These are phyloP conservation scores for Penicillium sp. DNA, from an alignment of 2,329 filamentous ascomycete species.

Conservation along the genomic window DNA sequence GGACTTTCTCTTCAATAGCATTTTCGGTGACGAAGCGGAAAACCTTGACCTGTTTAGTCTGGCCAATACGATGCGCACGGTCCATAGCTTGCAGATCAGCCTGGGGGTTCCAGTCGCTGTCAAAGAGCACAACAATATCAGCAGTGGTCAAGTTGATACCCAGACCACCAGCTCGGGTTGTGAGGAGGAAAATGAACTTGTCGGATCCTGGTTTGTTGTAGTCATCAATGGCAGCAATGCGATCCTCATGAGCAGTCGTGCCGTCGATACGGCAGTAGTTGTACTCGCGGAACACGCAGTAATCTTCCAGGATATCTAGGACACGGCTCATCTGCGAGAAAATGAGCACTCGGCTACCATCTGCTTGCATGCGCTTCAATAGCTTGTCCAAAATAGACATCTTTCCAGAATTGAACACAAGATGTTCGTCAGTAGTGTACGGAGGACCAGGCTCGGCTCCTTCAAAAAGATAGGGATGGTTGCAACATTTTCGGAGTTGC, in stretches of 20 bases:
- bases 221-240: slow-evolving; percentile 94
- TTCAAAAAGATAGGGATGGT: slow-evolving; percentile 97
- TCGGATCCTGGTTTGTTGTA: slow-evolving; percentile 96
- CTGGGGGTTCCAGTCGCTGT: slow-evolving; percentile 98
- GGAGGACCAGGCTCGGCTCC: slow-evolving; percentile 95
- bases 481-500: slow-evolving; percentile 98
- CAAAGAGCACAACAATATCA: slow-evolving; percentile 93
- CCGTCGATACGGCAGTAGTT: slow-evolving; percentile 98
- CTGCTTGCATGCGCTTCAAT: slow-evolving; percentile 73
- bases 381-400: slow-evolving; percentile 97
- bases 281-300: slow-evolving; percentile 92
- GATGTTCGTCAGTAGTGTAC: slow-evolving; percentile 96
- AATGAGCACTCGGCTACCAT: slow-evolving; percentile 93
- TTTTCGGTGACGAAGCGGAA: slow-evolving; percentile 98
- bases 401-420: slow-evolving; percentile 90
- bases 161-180: slow-evolving; percentile 89
- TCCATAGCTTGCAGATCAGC: slow-evolving; percentile 99
- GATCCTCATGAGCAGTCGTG: slow-evolving; percentile 93
- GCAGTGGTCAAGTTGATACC: slow-evolving; percentile 95
- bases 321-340: slow-evolving; percentile 99
- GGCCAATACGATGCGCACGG: slow-evolving; percentile 94
- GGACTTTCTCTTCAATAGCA: slow-evolving; percentile 96
- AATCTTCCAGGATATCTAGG: slow-evolving; percentile 94
- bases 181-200: slow-evolving; percentile 94
- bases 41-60: slow-evolving; percentile 96